Conservation (phyloP, 352 stramenopile genomes). For the Phytopythium helicoides region DNA sequence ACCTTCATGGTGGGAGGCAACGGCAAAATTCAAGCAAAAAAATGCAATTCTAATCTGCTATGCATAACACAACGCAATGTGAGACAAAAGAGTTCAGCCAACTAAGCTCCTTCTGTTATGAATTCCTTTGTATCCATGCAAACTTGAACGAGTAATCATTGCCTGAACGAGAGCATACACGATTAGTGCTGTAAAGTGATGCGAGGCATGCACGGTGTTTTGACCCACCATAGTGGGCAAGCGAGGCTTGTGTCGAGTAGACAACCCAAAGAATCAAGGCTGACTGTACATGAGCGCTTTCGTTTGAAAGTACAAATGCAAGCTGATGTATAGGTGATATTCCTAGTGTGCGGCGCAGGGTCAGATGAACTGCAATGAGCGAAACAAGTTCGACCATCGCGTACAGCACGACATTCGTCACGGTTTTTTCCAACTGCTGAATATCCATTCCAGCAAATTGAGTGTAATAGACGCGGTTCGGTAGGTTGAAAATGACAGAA, state of each 20-base stretch:
- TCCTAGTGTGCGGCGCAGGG: slow-evolving; percentile 8
- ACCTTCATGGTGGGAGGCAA: too few species aligned
- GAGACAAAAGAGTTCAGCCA: too few species aligned
- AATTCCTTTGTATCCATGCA: slow-evolving; percentile 9
- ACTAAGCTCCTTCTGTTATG: not conserved
- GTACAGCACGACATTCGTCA: slow-evolving; percentile 20
- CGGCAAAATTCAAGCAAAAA: too few species aligned
- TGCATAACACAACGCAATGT: too few species aligned
- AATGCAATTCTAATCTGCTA: too few species aligned
- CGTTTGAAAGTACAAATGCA: slow-evolving; percentile 22
- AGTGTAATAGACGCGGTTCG: slow-evolving; percentile 24
- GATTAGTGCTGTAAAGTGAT: not conserved
- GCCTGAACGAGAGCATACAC: slow-evolving; percentile 2
- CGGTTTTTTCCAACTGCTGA: not conserved
- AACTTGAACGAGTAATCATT: slow-evolving; percentile 25
- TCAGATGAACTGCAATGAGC: slow-evolving; percentile 10
- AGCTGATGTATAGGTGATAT: slow-evolving; percentile 17
- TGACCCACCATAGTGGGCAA: slow-evolving; percentile 16
- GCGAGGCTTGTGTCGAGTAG: slow-evolving; percentile 12
- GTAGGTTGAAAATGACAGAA: slow-evolving; percentile 18
- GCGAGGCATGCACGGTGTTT: not conserved
- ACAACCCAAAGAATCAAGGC: slow-evolving; percentile 25
- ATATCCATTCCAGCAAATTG: slow-evolving; percentile 14
- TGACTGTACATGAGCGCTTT: slow-evolving; percentile 13
- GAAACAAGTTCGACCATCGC: slow-evolving; percentile 19